Evolutionary conservation across 208 protist species (phyloP).

Genomic region (Trypanosoma brucei): DNA sequence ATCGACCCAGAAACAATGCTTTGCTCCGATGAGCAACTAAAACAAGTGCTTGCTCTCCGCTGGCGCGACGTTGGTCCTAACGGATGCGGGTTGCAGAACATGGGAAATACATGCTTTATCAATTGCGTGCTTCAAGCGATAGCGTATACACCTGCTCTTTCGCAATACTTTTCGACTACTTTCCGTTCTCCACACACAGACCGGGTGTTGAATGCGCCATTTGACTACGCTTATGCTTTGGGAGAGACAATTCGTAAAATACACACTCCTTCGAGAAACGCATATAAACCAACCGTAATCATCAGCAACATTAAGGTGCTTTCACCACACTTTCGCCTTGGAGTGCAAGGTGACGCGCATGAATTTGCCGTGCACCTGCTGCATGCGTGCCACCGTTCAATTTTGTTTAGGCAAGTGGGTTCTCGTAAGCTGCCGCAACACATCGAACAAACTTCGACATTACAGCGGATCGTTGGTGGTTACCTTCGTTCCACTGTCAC

Average conservation of each 20-base stretch:
- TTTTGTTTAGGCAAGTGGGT: conserved; percentile 73
- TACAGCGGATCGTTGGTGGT: conserved; percentile 76
- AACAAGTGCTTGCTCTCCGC: conserved; percentile 49
- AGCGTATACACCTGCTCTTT: conserved; percentile 76
- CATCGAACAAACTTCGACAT: conserved; percentile 68
- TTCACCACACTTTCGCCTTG: conserved; percentile 70
- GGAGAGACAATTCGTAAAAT: conserved; percentile 71
- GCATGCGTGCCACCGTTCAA: conserved; percentile 65
- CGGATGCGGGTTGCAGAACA: conserved; percentile 73
- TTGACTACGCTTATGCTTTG: conserved; percentile 83
- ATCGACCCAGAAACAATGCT: conserved; percentile 40
- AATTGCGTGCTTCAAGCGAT: conserved; percentile 87
- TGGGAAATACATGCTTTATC: conserved; percentile 90
- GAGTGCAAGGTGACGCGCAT: conserved; percentile 88
- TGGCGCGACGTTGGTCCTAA: conserved; percentile 52
- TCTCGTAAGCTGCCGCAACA: conserved; percentile 56
- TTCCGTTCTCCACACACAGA: conserved; percentile 53
- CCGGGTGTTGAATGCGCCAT: conserved; percentile 38
- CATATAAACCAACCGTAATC: conserved; percentile 53
- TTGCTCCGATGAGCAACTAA: conserved; percentile 50
- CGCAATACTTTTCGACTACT: conserved; percentile 72
- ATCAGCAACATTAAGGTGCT: conserved; percentile 58
- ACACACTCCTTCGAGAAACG: conserved; percentile 29
- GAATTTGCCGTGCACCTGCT: conserved; percentile 87
- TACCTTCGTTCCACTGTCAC: conserved; percentile 83